These are phyloP conservation scores for Clonostachys chloroleuca DNA, from an alignment of 2,329 filamentous ascomycete species.

Conservation along the genomic window DNA sequence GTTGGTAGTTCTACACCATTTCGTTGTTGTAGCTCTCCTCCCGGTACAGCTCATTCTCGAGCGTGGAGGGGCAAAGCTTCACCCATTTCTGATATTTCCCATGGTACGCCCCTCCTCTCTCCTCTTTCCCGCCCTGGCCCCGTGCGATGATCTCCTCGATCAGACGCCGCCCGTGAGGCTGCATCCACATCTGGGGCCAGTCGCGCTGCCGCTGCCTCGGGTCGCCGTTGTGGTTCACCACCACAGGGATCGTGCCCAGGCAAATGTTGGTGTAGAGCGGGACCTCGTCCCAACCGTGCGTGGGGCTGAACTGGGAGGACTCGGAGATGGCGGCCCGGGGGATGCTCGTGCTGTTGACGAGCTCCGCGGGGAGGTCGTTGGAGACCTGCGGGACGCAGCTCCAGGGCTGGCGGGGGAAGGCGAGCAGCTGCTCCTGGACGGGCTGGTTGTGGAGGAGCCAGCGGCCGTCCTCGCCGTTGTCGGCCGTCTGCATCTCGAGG, in stretches of 20 bases:
- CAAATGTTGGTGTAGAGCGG: constrained; percentile 19
- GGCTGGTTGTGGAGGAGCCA: constrained; percentile 27
- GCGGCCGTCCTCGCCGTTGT: constrained; percentile 3
- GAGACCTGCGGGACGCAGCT: constrained; percentile 2
- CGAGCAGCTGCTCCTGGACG: constrained; percentile 10
- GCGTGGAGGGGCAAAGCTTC: constrained; percentile 13
- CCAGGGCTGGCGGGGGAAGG: not conserved
- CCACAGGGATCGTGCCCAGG: constrained; percentile 15
- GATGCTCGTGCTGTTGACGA: constrained; percentile 6
- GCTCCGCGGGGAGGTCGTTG: constrained; percentile 9
- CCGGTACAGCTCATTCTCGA: constrained; percentile 15
- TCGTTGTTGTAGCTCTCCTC: too few species aligned
- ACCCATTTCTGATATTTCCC: constrained; percentile 9
- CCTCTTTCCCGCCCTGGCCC: constrained; percentile 7
- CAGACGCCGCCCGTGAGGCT: constrained; percentile 7
- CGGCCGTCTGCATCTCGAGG: constrained; percentile 15
- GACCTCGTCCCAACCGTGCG: constrained; percentile 13
- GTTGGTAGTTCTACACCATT: too few species aligned
- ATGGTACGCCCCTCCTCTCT: constrained; percentile 2
- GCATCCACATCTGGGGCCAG: constrained; percentile 17
- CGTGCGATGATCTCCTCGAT: constrained; percentile 10
- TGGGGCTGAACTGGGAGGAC: constrained; percentile 1
- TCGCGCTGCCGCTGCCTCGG: constrained; percentile 11
- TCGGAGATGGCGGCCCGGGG: constrained; percentile 6
- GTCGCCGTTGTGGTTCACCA: constrained; percentile 19